Evolutionary conservation across 345 rosid genomes (phyloP), one percentile per base, ranked within the genome.

Genomic region (Gossypium turneri): DNA sequence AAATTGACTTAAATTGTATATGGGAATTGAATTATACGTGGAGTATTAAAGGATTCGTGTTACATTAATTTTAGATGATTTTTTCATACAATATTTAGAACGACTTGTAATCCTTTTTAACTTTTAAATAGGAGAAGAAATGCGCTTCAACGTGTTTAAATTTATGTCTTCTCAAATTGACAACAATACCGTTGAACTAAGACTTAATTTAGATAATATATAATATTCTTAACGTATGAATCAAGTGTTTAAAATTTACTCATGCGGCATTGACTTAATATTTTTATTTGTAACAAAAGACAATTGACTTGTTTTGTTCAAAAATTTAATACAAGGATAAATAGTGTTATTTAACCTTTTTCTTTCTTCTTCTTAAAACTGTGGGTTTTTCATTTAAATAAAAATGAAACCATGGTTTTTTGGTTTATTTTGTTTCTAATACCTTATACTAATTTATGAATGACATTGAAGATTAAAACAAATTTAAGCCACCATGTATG

Each of bases 71-170:
- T 3, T 3, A 29, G 5, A 29, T 3, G 4, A 3, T 29, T 29
- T 29, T 27, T 29, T 29, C 4, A 29, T 29, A 29, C 4, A 29
- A 29, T 34, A 34, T 1, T 34, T 34, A 34, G 7, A 34, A 5
- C 1, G 1, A 34, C 0, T 34, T 0, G 0, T 34, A 4, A 34
- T 34, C 0, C 0, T 34, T 34, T 4, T 0, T 1, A 34, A 34
- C 7, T 1, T 1, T 34, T 4, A 34, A 34, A 34, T 34, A 34
- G 0, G 0, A 34, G 0, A 1, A 34, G 0, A 34, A 34, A 34
- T 34, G 0, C 1, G 0, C 0, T 34, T 34, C 0, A 34, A 5
- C 41, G 7, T 7, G 0, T 1, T 34, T 34, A 5, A 5, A 34
- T 5, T 5, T 5, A 34, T 0, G 7, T 5, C 7, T 5, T 34